These are phyloP conservation scores for Exophiala viscosa DNA, from an alignment of 2,329 filamentous ascomycete genomes.

Conservation along the genomic window DNA sequence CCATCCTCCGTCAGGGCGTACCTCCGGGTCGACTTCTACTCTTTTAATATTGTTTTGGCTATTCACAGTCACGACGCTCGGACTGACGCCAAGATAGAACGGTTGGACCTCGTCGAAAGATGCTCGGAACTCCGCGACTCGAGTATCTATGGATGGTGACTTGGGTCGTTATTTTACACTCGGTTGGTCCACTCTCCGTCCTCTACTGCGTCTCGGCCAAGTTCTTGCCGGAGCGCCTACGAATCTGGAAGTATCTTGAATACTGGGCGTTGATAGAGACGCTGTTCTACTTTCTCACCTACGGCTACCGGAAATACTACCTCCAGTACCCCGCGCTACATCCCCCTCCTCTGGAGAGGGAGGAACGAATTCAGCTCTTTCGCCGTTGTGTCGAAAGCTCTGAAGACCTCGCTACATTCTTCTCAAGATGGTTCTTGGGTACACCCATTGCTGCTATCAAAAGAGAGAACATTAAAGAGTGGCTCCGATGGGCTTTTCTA, in stretches of 20 bases:
- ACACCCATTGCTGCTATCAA: conserved; percentile 56
- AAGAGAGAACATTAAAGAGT: conserved; percentile 65
- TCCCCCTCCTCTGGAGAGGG: conserved; percentile 42
- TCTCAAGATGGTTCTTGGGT: conserved; percentile 64
- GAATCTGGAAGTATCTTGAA: conserved; percentile 4
- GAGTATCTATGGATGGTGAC: conserved; percentile 16
- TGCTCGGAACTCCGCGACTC: conserved; percentile 15
- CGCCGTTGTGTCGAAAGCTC: conserved; percentile 54
- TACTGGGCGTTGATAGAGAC: conserved; percentile 39
- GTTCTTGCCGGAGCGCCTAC: conserved; percentile 1
- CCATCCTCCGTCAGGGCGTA: too few species aligned
- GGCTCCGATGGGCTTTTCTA: conserved; percentile 66
- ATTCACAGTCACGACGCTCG: too few species aligned
- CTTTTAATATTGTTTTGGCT: too few species aligned
- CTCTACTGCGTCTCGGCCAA: conserved; percentile 2
- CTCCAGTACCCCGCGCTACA: conserved; percentile 53
- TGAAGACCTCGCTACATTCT: conserved; percentile 53
- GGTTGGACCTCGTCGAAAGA: background rate
- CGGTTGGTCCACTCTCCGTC: conserved; percentile 11
- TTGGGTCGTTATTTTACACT: conserved; percentile 17
- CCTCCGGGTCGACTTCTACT: too few species aligned
- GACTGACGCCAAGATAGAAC: too few species aligned
- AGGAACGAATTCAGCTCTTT: conserved; percentile 56
- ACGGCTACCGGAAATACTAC: conserved; percentile 49
- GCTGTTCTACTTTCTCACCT: conserved; percentile 53